Evolutionary conservation across 768 basidiomycete species (phyloP).

Genomic region (Boletus fagicola): DNA sequence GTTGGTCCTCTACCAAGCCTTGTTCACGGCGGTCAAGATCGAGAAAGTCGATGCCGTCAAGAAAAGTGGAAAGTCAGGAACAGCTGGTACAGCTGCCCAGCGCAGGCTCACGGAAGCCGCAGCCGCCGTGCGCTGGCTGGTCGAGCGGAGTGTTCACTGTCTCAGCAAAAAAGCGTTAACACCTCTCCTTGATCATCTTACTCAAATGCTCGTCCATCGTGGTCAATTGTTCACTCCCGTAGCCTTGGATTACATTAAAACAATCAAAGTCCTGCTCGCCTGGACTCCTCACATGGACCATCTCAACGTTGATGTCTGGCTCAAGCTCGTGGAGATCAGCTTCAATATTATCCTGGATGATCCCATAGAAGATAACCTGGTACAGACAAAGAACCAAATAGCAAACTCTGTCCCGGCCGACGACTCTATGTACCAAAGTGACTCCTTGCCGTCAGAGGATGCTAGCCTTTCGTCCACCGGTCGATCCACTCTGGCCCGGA

Average conservation of each 20-base stretch:
- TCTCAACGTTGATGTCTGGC: slow-evolving; percentile 64
- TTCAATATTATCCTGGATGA: slow-evolving; percentile 80
- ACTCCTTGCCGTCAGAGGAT: slow-evolving; percentile 30
- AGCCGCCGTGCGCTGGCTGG: slow-evolving; percentile 67
- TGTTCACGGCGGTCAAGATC: slow-evolving; percentile 62
- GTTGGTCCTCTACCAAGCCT: slow-evolving; percentile 66
- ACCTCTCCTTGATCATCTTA: slow-evolving; percentile 62
- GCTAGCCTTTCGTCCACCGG: slow-evolving; percentile 34
- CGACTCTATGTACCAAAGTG: slow-evolving; percentile 35
- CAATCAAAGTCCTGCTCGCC: slow-evolving; percentile 60
- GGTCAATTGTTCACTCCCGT: slow-evolving; percentile 58
- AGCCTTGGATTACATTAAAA: slow-evolving; percentile 79
- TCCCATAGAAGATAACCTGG: slow-evolving; percentile 36
- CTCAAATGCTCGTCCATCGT: slow-evolving; percentile 53
- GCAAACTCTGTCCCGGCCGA: slow-evolving; percentile 10
- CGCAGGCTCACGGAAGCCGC: slow-evolving; percentile 68
- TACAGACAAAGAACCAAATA: slow-evolving; percentile 26
- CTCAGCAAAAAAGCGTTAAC: slow-evolving; percentile 56
- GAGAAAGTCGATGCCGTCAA: slow-evolving; percentile 56
- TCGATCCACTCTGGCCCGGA: slow-evolving; percentile 18
- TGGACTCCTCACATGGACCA: slow-evolving; percentile 79
- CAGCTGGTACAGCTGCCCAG: slow-evolving; percentile 45
- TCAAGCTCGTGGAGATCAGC: slow-evolving; percentile 59
- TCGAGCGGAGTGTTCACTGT: slow-evolving; percentile 56
- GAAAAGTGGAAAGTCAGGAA: slow-evolving; percentile 40